phyloP scores from a whole-genome alignment of 148 eudicot genomes.

The Drosera capensis region DNA sequence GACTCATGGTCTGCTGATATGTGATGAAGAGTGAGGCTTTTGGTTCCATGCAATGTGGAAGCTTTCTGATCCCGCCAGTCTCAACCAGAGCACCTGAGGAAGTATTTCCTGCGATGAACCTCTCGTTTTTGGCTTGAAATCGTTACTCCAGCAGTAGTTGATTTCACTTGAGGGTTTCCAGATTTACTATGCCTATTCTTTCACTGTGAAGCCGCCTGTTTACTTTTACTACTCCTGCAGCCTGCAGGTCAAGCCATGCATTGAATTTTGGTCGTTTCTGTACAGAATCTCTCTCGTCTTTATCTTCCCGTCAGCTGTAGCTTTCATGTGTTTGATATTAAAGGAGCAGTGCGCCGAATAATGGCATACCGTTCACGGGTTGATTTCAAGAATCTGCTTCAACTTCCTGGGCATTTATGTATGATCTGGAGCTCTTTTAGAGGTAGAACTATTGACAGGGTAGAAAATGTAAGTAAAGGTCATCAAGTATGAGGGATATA shows the following conservation, averaged over 20 bases:
- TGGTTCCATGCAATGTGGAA: too few relatives aligned
- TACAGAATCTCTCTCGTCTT: conserved; percentile 16
- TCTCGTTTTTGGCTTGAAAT: too few relatives aligned
- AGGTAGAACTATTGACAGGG: background rate
- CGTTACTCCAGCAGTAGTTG: background rate
- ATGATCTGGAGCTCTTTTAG: background rate
- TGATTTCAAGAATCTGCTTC: conserved; percentile 5
- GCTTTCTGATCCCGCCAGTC: too few relatives aligned
- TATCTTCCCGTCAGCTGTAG: conserved; percentile 4
- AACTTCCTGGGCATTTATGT: background rate
- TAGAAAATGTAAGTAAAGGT: too few relatives aligned
- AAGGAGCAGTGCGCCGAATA: conserved; percentile 31
- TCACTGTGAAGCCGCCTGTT: conserved; percentile 3
- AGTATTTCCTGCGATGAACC: too few relatives aligned
- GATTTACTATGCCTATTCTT: conserved; percentile 10
- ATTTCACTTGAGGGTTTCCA: background rate
- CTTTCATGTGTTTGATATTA: conserved; percentile 18
- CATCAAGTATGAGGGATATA: too few relatives aligned
- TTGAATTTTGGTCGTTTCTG: conserved; percentile 26
- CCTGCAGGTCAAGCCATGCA: conserved; percentile 33
- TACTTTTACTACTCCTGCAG: conserved; percentile 15
- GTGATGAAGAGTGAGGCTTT: too few relatives aligned
- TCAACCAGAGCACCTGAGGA: too few relatives aligned
- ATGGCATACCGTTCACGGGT: conserved; percentile 12
- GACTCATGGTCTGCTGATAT: too few relatives aligned